Evolutionary conservation across 805 yeast species (phyloP).

Genomic region (Clavispora phyllophila): DNA sequence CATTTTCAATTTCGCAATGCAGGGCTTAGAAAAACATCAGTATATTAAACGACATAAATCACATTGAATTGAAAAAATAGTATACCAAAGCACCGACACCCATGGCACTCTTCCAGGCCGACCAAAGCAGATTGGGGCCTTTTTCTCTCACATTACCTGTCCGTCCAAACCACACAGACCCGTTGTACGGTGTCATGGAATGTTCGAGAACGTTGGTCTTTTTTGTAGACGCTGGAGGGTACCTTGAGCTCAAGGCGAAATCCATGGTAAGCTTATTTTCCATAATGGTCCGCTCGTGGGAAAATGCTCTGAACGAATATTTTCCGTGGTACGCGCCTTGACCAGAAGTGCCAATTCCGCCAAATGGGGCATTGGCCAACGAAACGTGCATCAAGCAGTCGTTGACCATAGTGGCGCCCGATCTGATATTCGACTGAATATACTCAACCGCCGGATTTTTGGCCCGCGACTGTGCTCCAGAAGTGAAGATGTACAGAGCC

Average conservation of each 20-base stretch:
- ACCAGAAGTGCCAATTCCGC: conserved; percentile 87
- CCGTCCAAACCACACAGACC: conserved; percentile 36
- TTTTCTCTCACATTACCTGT: conserved; percentile 27
- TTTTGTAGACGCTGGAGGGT: conserved; percentile 50
- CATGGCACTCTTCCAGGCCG: conserved; percentile 26
- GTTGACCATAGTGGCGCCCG: conserved; percentile 69
- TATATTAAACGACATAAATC: neutral
- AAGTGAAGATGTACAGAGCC: conserved; percentile 66
- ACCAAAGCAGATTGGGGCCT: conserved; percentile 32
- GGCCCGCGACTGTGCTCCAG: conserved; percentile 36
- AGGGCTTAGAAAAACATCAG: neutral
- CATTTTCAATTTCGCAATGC: neutral
- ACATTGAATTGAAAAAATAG: conserved; percentile 7
- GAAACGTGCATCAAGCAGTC: conserved; percentile 73
- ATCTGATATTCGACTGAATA: conserved; percentile 52
- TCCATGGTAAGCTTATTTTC: conserved; percentile 67
- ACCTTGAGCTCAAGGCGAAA: conserved; percentile 50
- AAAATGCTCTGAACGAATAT: conserved; percentile 57
- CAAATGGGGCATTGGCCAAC: conserved; percentile 71
- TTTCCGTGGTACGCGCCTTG: conserved; percentile 78
- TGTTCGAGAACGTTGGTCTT: conserved; percentile 29
- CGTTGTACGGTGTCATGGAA: conserved; percentile 26
- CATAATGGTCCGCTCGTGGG: conserved; percentile 66
- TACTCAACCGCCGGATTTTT: conserved; percentile 41
- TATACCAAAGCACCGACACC: conserved; percentile 27